Evolutionary conservation across 352 stramenopile species (phyloP), one percentile per base, ranked within the genome.

Genomic region (Phytopythium boreale): DNA sequence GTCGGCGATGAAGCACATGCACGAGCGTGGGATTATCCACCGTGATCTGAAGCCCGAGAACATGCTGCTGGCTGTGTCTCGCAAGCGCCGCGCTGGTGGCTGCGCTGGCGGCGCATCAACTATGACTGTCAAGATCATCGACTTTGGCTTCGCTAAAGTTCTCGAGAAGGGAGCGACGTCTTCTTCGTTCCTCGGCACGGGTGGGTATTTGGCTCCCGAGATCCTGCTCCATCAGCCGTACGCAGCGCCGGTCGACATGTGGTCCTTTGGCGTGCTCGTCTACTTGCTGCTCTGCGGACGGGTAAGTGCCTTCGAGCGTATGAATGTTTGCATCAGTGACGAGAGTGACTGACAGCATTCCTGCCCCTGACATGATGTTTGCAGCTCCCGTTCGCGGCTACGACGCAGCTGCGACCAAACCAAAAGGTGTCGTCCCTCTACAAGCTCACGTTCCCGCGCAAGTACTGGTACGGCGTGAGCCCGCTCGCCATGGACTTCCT

Each of bases 141-240:
- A 99, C 79, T 99, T 99, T 88, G 97, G 97, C 9, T 90, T 99
- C 47, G 90, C 90, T 39, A 99, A 99, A 72, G 79, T 97, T 47
- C 69, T 97, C 27, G 69, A 78, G 12, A 64, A 74, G 11, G 72
- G 87, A 17, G 62, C 74, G 8, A 83, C 66, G 34, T 83, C 79
- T 22, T 89, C 82, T 57, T 88, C 77, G 0, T 94, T 95, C 71
- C 59, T 95, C 11, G 87, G 87, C 39, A 95, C 87, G 0, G 76
- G 82, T 3, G 97, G 97, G 19, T 99, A 99, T 72, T 74, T 99
- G 8, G 97, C 97, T 1, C 97, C 97, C 0, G 97, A 99, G 77
- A 98, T 99, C 84, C 77, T 99, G 44, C 86, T 98, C 60, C 89
- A 97, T 12, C 82, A 97, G 65, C 83, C 96, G 26, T 99, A 99